Conservation (phyloP, 148 eudicot genomes). For the Spergularia marina region DNA sequence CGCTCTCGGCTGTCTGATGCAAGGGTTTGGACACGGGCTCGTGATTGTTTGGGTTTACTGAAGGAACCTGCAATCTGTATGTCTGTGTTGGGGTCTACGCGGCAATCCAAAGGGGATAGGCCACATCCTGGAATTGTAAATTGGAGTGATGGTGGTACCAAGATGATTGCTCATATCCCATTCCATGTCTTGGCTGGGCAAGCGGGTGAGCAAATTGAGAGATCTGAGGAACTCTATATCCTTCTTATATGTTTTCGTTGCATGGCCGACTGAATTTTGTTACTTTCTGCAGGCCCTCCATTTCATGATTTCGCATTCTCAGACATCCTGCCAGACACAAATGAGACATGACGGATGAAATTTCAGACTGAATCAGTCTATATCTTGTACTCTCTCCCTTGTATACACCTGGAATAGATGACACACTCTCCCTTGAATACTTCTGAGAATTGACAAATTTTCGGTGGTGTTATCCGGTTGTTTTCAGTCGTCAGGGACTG, state of each 20-base stretch:
- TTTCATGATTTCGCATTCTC: constrained; percentile 83
- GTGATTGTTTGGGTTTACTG: constrained; percentile 88
- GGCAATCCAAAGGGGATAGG: constrained; percentile 43
- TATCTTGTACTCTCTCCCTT: neutral
- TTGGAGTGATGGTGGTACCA: constrained; percentile 72
- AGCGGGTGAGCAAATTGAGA: constrained; percentile 44
- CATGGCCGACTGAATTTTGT: neutral
- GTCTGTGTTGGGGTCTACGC: constrained; percentile 83
- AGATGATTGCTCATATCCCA: constrained; percentile 82
- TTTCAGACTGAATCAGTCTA: constrained; percentile 7
- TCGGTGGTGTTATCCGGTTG: neutral
- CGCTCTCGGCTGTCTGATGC: constrained; percentile 79
- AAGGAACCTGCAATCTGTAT: constrained; percentile 86
- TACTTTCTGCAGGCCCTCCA: constrained; percentile 69
- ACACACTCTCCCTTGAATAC: neutral
- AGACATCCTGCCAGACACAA: constrained; percentile 49
- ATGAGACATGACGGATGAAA: constrained; percentile 20
- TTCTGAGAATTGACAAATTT: neutral
- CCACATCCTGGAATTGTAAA: constrained; percentile 72
- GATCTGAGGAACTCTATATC: neutral
- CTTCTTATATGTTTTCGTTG: neutral
- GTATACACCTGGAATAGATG: neutral
- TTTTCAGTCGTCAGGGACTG: too few relatives aligned
- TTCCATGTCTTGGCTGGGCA: constrained; percentile 77
- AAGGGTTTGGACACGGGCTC: constrained; percentile 88